Percentiles rank a stretch among this genome's conserved stretches.
phyloP scores from a whole-genome alignment of 2,329 filamentous ascomycete species.

The Ceratocystis alfenasii region DNA sequence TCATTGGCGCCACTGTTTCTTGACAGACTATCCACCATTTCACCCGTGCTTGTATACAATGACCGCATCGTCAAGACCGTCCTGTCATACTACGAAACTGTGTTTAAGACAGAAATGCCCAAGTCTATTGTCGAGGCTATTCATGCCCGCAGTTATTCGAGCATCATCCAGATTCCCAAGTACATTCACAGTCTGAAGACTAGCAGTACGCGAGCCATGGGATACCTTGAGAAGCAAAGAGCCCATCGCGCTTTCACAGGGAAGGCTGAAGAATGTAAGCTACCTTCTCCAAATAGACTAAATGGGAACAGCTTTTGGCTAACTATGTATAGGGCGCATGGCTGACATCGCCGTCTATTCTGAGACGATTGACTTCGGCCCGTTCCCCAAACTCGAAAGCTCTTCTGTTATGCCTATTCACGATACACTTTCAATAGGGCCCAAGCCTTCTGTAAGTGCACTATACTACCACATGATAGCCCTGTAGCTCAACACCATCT shows the following conservation, averaged over 20 bases:
- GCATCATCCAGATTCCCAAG: constrained; percentile 37
- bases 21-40: constrained; percentile 42
- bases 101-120: constrained; percentile 38
- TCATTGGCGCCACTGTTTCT: constrained; percentile 43
- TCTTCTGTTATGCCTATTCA: constrained; percentile 32
- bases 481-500: constrained; percentile 20
- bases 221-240: constrained; percentile 37
- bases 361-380: constrained; percentile 41
- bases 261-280: constrained; percentile 17
- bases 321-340: constrained; percentile 31
- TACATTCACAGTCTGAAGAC: constrained; percentile 35
- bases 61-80: constrained; percentile 24
- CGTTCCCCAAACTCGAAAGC: constrained; percentile 39
- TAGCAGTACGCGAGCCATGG: constrained; percentile 43
- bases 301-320: background rate
- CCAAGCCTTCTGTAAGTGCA: constrained; percentile 38
- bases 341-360: constrained; percentile 32
- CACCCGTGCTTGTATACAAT: constrained; percentile 33
- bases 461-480: too few relatives aligned
- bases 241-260: constrained; percentile 10
- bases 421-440: constrained; percentile 39
- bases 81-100: constrained; percentile 32
- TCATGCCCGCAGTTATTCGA: constrained; percentile 39
- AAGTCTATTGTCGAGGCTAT: constrained; percentile 40
- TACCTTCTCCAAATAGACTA: background rate